These are phyloP conservation scores for Trichomonas vaginalis DNA, from an alignment of 208 protist genomes.

Conservation along the genomic window DNA sequence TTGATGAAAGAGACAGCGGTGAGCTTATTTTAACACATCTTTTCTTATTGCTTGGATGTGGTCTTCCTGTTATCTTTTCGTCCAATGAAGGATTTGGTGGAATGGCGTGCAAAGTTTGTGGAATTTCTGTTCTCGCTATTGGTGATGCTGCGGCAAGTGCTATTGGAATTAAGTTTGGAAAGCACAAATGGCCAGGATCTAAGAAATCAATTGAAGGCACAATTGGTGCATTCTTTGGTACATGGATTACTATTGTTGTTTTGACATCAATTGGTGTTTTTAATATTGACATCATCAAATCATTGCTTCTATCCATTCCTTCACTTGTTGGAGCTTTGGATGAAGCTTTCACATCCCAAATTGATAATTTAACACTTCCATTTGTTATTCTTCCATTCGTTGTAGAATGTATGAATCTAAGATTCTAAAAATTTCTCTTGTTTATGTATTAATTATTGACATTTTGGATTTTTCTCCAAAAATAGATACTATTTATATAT, in stretches of 20 bases:
- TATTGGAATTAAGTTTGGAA: background rate
- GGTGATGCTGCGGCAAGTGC: background rate
- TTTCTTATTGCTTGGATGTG: background rate
- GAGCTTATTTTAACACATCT: background rate
- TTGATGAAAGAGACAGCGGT: background rate
- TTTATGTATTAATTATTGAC: no score
- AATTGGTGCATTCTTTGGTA: background rate
- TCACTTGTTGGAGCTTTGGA: background rate
- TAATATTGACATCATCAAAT: background rate
- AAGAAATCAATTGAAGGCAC: background rate
- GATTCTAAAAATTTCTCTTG: background rate
- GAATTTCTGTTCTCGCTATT: background rate
- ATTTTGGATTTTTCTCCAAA: no score
- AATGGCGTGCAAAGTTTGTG: background rate
- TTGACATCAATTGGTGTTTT: background rate
- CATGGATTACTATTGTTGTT: background rate
- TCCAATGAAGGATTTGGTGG: background rate
- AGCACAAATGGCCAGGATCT: background rate
- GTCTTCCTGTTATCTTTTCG: background rate
- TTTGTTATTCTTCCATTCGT: background rate
- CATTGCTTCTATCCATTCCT: background rate
- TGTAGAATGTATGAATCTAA: background rate
- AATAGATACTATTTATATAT: no score
- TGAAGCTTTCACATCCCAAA: slow-evolving; percentile 12
- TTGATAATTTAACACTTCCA: slow-evolving; percentile 3